These are phyloP conservation scores for Podospora bellae-mahoneyi DNA, from an alignment of 495 filamentous ascomycete genomes.

Conservation along the genomic window DNA sequence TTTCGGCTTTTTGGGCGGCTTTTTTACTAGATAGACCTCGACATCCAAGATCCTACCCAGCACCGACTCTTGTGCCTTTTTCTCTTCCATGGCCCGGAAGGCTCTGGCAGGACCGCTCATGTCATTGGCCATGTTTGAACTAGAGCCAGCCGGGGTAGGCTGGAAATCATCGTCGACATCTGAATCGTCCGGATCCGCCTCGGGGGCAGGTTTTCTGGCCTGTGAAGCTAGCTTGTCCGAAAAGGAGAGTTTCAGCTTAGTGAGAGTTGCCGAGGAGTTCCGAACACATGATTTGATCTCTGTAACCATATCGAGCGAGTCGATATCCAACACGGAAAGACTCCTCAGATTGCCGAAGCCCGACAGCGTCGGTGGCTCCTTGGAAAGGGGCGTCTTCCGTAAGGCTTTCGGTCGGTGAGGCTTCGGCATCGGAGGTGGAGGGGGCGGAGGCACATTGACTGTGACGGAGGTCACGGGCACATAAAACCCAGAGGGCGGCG, in stretches of 20 bases:
- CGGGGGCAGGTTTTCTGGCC: slow-evolving; percentile 50
- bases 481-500: slow-evolving; percentile 27
- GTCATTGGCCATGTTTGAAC: slow-evolving; percentile 25
- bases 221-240: slow-evolving; percentile 49
- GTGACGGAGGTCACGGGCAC: slow-evolving; percentile 17
- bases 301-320: slow-evolving; percentile 50
- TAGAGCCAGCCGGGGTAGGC: slow-evolving; percentile 20
- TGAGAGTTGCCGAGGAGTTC: slow-evolving; percentile 49
- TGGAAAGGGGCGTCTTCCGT: slow-evolving; percentile 22
- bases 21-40: slow-evolving; percentile 34
- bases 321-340: slow-evolving; percentile 56
- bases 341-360: slow-evolving; percentile 55
- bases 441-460: slow-evolving; percentile 7
- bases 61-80: slow-evolving; percentile 52
- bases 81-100: slow-evolving; percentile 47
- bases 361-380: slow-evolving; percentile 49
- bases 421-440: slow-evolving; percentile 26
- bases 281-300: slow-evolving; percentile 54
- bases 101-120: slow-evolving; percentile 37
- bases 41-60: slow-evolving; percentile 54
- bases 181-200: slow-evolving; percentile 50
- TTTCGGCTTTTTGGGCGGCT: slow-evolving; percentile 22
- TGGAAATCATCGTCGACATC: slow-evolving; percentile 49
- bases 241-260: slow-evolving; percentile 55
- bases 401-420: slow-evolving; percentile 23